Evolutionary conservation across 352 stramenopile species (phyloP), one percentile per base, ranked within the genome.

Genomic region (Stephanocyclus meneghinianus): DNA sequence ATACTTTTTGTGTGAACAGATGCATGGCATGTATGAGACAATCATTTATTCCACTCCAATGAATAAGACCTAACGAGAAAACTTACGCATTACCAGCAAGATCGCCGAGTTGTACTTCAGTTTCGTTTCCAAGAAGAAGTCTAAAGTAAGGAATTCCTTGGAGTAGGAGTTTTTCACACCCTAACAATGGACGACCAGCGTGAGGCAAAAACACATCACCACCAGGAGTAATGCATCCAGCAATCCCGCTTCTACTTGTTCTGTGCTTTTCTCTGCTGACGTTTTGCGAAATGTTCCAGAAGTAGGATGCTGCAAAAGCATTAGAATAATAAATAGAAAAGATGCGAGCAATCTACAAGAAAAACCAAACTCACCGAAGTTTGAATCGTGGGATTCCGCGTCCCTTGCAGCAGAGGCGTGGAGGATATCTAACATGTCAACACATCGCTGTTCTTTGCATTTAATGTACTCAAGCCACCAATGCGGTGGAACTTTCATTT

Each of bases 231-330:
- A 93, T 76, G 55, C 83, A 90, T 2, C 73, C 66, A 40, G 82
- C 81, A 30, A 91, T 84, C 16, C 88, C 88, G n/a, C 73, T 59
- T 26, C 32, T 75, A 50, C 73, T 68, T 11, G 55, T 42, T 48
- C 77, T 72, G 64, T 88, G 80, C 18, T 81, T 88, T 32, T 84
- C 84, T 63, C 79, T 89, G 26, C 71, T 78, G 6, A 74, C 76
- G 72, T 91, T 93, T 78, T 93, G 88, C 10, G 63, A 83, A 18
- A 93, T 78, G 60, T 93, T 89, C 88, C 88, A 93, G 32, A 84
- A 83, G 65, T 89, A 91, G 11, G 64, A 80, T 2, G 66, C 57
- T 74, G 26, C 2, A 32, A 30, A 42, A 55, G 18, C 37, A 64
- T 6, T 53, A 61, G 40, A 50, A 15, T 51, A 30, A 40, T 40